Conservation (phyloP, 352 stramenopile genomes). For the Aphanomyces astaci region DNA sequence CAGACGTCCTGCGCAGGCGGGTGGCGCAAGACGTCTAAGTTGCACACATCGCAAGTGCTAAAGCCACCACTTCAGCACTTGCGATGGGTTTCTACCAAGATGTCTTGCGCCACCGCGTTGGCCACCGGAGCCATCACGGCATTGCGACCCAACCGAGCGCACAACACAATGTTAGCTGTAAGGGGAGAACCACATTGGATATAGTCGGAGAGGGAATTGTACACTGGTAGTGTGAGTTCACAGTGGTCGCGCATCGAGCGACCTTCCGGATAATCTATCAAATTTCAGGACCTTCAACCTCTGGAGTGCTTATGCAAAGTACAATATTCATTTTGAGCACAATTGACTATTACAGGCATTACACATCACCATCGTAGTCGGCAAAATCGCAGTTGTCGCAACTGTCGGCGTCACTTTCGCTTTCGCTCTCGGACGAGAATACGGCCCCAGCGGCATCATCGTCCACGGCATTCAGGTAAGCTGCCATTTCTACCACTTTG, state of each 20-base stretch:
- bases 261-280: neutral
- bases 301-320: neutral
- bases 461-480: neutral
- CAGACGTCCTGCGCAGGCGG: too few species aligned
- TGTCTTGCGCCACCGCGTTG: too few species aligned
- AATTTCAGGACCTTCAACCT: neutral
- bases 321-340: neutral
- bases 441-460: neutral
- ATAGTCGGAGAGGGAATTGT: too few species aligned
- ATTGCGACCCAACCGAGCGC: too few species aligned
- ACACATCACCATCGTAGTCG: neutral
- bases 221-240: too few species aligned
- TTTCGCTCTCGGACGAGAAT: neutral
- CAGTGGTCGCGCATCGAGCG: neutral
- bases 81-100: too few species aligned
- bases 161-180: too few species aligned
- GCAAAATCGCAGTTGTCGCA: neutral
- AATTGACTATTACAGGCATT: neutral
- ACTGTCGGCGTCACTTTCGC: neutral
- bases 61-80: too few species aligned
- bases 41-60: too few species aligned
- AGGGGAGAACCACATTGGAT: too few species aligned
- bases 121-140: too few species aligned
- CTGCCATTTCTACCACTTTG: neutral
- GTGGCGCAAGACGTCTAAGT: too few species aligned